Percentiles rank a stretch among this genome's conserved stretches.
Evolutionary conservation across 768 basidiomycete species (phyloP).

Genomic region (Pisolithus albus): DNA sequence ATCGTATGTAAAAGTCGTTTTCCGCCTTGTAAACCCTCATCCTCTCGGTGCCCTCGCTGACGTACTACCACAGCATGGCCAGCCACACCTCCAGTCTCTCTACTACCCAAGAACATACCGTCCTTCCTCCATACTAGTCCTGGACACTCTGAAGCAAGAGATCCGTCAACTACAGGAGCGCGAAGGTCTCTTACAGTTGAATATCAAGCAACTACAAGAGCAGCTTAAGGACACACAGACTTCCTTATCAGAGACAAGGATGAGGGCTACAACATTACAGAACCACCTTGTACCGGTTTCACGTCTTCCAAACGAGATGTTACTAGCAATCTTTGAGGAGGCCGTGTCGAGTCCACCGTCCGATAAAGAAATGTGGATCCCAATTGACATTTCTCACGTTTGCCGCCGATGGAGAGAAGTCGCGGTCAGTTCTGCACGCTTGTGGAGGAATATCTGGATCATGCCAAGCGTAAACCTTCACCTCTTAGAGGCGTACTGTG

Average conservation of each 20-base stretch:
- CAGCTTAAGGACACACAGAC: constrained; percentile 13
- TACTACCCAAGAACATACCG: not conserved
- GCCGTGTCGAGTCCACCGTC: constrained; percentile 21
- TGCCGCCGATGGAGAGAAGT: constrained; percentile 28
- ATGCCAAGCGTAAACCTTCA: constrained; percentile 13
- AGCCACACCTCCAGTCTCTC: not conserved
- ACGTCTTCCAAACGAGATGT: constrained; percentile 25
- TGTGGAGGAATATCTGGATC: constrained; percentile 25
- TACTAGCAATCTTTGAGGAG: constrained; percentile 26
- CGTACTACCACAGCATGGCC: not conserved
- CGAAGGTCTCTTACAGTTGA: constrained; percentile 10
- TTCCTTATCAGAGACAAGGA: constrained; percentile 10
- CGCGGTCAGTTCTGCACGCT: constrained; percentile 23
- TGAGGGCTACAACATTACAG: constrained; percentile 25
- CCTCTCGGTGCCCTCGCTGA: not conserved
- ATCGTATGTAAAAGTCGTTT: not conserved
- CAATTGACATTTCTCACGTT: constrained; percentile 23
- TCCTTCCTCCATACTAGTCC: constrained; percentile 12
- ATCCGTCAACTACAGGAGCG: constrained; percentile 11
- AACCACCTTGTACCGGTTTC: constrained; percentile 24
- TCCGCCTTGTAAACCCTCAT: not conserved
- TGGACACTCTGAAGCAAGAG: constrained; percentile 15
- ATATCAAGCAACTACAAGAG: constrained; percentile 10
- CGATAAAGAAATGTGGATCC: constrained; percentile 9
- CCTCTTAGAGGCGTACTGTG: constrained; percentile 20